Percentiles rank a stretch among this genome's conserved stretches.
Conservation (phyloP, 768 basidiomycete species). For the Panaeolus papilionaceus region DNA sequence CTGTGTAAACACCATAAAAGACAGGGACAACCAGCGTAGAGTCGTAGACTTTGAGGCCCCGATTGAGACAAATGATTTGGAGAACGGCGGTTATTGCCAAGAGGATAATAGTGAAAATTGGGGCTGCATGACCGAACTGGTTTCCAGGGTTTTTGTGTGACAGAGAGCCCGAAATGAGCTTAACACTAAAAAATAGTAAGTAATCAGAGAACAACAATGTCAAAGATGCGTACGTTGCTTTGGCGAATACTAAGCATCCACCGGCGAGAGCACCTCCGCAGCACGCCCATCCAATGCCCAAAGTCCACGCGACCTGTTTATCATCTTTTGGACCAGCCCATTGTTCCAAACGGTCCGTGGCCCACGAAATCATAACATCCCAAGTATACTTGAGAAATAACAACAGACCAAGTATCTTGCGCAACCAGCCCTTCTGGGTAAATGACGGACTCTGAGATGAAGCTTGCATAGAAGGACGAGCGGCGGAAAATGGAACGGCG, state of each 20-base stretch:
- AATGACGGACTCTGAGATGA: slow-evolving; percentile 9
- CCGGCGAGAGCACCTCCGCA: slow-evolving; percentile 92
- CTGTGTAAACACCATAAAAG: slow-evolving; percentile 93
- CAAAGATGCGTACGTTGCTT: slow-evolving; percentile 59
- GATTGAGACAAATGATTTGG: slow-evolving; percentile 92
- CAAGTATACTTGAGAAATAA: slow-evolving; percentile 44
- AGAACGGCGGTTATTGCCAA: slow-evolving; percentile 79
- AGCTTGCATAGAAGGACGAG: slow-evolving; percentile 22
- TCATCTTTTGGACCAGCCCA: slow-evolving; percentile 87
- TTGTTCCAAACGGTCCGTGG: slow-evolving; percentile 68
- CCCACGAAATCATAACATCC: slow-evolving; percentile 53
- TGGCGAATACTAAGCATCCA: slow-evolving; percentile 84
- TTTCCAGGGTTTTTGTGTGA: slow-evolving; percentile 86
- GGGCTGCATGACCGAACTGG: slow-evolving; percentile 82
- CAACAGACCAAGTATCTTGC: slow-evolving; percentile 29
- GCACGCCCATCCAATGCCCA: slow-evolving; percentile 95
- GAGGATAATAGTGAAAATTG: slow-evolving; percentile 77
- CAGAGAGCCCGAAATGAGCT: slow-evolving; percentile 76
- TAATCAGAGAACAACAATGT: not conserved
- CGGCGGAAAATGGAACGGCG: slow-evolving; percentile 49
- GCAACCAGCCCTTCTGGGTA: slow-evolving; percentile 25
- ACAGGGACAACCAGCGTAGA: slow-evolving; percentile 92
- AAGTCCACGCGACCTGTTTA: slow-evolving; percentile 84
- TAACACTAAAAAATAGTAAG: slow-evolving; percentile 56
- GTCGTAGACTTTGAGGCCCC: slow-evolving; percentile 89